phyloP scores from a whole-genome alignment of 192 early-diverging fungal species.

The Cladochytrium replicatum region DNA sequence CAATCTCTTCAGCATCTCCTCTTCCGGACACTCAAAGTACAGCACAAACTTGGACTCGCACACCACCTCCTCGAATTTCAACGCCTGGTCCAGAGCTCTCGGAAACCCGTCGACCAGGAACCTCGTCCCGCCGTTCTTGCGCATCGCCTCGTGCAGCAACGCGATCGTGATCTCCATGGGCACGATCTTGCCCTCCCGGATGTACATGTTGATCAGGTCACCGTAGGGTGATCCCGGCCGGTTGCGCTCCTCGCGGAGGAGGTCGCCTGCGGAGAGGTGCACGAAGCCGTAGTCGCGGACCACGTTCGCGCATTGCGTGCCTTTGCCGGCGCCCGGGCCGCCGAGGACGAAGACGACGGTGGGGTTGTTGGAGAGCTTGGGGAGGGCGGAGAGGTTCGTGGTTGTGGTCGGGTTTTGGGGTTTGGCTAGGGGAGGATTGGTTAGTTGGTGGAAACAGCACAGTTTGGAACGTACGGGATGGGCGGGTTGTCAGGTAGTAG shows the following conservation, averaged over 20 bases:
- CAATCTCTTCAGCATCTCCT: conserved; percentile 80
- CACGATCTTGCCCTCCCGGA: conserved; percentile 90
- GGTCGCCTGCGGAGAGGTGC: conserved; percentile 92
- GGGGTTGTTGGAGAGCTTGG: conserved; percentile 36
- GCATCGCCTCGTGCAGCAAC: conserved; percentile 85
- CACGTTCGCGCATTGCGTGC: conserved; percentile 86
- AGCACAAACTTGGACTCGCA: conserved; percentile 62
- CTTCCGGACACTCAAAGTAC: conserved; percentile 93
- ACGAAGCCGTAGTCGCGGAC: conserved; percentile 87
- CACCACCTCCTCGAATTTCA: conserved; percentile 82
- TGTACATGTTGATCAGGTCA: conserved; percentile 82
- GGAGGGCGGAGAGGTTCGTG: too few relatives aligned
- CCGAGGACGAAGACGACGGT: conserved; percentile 87
- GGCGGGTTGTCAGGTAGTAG: too few relatives aligned
- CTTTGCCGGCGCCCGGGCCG: conserved; percentile 70
- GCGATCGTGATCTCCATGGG: conserved; percentile 92
- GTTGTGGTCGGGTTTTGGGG: too few relatives aligned
- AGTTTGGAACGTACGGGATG: too few relatives aligned
- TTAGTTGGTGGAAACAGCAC: too few relatives aligned
- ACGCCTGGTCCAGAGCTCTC: conserved; percentile 82
- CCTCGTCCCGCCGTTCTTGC: conserved; percentile 43
- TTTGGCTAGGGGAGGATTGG: too few relatives aligned
- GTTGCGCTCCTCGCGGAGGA: conserved; percentile 84
- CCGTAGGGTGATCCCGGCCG: conserved; percentile 75
- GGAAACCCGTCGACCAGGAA: conserved; percentile 99